Base-by-base conservation (phyloP, 768 basidiomycete species). In the Serpula lacrymans region DNA sequence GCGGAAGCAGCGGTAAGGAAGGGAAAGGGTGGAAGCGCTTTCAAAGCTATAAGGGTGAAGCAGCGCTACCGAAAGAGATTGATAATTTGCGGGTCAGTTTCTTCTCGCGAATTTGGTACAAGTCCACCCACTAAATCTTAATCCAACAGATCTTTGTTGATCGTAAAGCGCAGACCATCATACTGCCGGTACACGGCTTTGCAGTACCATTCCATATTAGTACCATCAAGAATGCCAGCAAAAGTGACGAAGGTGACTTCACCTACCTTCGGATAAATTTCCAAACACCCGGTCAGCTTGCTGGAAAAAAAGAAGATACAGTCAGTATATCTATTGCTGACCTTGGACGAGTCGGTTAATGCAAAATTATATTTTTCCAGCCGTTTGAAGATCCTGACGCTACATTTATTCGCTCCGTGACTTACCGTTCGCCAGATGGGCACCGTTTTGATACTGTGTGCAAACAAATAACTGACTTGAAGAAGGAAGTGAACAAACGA, bases 171-270 rank as follows among this genome's bases (percentile, higher is more conserved):
- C 82, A 88, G 46, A 90, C 93, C 0, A 84, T 98, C 37, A 77
- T 98, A 33, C 64, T 98, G 3, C 96, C 96, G 12, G 83, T 98
- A 48, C 81, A 97, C 53, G 96, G 96, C 3, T 97, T 86, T 53
- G 91, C 93, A 0, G 93, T 95, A 0, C 93, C 95, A 0, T 97
- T 95, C 72, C 96, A 99, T 58, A 94, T 98, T 65, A 95, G 95
- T 57, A 92, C 92, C 2, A 91, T 99, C 49, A 98, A 99, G 68
- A 98, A 95, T 58, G 88, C 86, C 22, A 93, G 88, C 71, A 98
- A 98, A 69, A 96, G 80, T 48, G 95, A 99, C 48, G 96, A 98
- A 63, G 90, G 88, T 5, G 92, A 98, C 37, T 88, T 84, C 59
- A 94, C 93, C 0, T 91, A 89, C 54, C 75, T 99, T 39, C 81